Evolutionary conservation across 1,284 basidiomycete genomes (phyloP), one percentile per base, ranked within the genome.

Genomic region (Leucoagaricus sp.): DNA sequence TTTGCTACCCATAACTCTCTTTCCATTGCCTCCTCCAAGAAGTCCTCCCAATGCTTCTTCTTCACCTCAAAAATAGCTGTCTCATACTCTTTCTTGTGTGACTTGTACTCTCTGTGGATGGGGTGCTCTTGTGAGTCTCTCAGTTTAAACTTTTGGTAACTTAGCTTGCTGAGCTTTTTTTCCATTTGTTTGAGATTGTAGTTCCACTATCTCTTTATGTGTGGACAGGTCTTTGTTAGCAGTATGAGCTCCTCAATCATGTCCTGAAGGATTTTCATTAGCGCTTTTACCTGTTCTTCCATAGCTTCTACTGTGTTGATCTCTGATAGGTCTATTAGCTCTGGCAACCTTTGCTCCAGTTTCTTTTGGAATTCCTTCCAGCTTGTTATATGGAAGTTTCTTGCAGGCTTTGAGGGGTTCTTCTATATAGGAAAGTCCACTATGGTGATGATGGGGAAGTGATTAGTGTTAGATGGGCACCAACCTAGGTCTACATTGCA

Each of bases 31-130:
- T 65, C 57, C 21, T 64, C 61, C 10, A 75, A 60, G 57, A 61
- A 75, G n/a, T 66, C 59, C 2, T 40, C 42, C 72, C 70, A 75
- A 54, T 72, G 65, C 1, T 62, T 47, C 10, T 52, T 46, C 49
- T 68, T 69, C 0, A 69, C 61, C 1, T 44, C 47, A 1, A 60
- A 26, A 8, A 72, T 63, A 1, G 55, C 58, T 9, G 61, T 19
- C 0, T 64, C 62, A 49, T 72, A 74, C 1, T 53, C 19, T 15
- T 59, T 65, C 15, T 38, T 46, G 2, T 46, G n/a, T 3, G 33
- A 4, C 3, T 52, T 50, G 10, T 40, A 41, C 17, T 61, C 51
- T n/a, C 33, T 45, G 42, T 67, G 66, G 6, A 44, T 28, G 13
- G 60, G 63, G 55, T 69, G 65, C 6, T 66, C 55, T 9, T 53